phyloP scores from a whole-genome alignment of 768 basidiomycete species.

The Suillus subluteus region DNA sequence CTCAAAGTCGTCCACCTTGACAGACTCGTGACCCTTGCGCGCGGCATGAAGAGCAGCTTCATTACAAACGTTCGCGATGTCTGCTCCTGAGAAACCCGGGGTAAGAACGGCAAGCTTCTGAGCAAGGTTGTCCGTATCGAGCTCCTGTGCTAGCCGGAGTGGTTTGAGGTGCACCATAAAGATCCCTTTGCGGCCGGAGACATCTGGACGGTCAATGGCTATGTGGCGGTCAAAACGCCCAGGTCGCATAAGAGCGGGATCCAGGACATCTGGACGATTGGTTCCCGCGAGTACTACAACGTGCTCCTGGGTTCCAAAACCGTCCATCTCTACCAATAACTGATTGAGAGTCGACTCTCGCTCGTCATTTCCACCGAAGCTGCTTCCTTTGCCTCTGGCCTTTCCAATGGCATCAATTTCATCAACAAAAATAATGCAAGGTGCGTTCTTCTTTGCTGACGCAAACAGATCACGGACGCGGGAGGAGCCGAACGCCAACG shows the following conservation, averaged over 20 bases:
- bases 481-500: constrained; percentile 97
- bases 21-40: constrained; percentile 75
- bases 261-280: constrained; percentile 95
- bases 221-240: constrained; percentile 98
- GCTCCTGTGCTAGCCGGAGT: constrained; percentile 63
- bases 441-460: constrained; percentile 96
- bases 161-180: constrained; percentile 91
- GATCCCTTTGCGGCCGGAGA: constrained; percentile 91
- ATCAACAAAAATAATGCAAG: constrained; percentile 98
- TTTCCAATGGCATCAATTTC: constrained; percentile 99
- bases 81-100: constrained; percentile 97
- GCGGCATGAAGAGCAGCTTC: constrained; percentile 97
- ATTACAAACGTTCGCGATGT: constrained; percentile 99
- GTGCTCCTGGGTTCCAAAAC: constrained; percentile 96
- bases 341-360: constrained; percentile 98
- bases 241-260: constrained; percentile 93
- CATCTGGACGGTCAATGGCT: constrained; percentile 92
- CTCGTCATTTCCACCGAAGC: constrained; percentile 95
- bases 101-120: constrained; percentile 96
- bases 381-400: constrained; percentile 75
- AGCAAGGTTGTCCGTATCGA: constrained; percentile 64
- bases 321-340: constrained; percentile 98
- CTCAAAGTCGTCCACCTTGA: constrained; percentile 89
- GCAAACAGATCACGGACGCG: constrained; percentile 97
- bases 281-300: constrained; percentile 97